Base-by-base conservation (phyloP, 805 yeast species). In the Yueomyces sp. region DNA sequence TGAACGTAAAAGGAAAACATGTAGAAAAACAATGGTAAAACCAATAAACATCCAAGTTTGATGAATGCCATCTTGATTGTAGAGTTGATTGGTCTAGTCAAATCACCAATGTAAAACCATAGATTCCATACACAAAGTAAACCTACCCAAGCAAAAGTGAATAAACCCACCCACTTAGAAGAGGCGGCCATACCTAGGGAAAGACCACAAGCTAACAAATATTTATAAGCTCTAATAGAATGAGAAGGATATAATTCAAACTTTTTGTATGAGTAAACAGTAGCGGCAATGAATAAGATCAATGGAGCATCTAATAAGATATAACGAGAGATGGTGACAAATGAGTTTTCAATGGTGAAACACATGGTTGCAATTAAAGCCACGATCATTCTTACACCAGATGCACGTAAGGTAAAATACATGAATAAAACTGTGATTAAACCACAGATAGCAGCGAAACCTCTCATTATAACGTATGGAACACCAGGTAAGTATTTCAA, bases 141-240 rank as follows among this genome's bases (percentile, higher is more conserved):
- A 45, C 90, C 92, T 48, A 77, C 73, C 90, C 90, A 84, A 6
- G 79, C 81, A 46, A 84, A 57, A 26, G 90, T 81, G 64, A 81
- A 81, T 36, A 81, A 62, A 49, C 90, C 92, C 40, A 80, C 88
- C 92, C 92, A 84, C 62, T 82, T 84, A 33, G 88, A 76, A 28
- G 82, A 73, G 27, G 78, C 63, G 3, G 90, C 81, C 45, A 81
- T 67, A 45, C 94, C 94, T 46, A 82, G 64, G 27, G 78, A 76
- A 44, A 78, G 56, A 51, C 83, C 82, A 41, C 85, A 71, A 29
- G 79, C 71, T 31, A 76, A 26, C 49, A 84, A 62, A 11, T 76
- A 66, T 55, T 70, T 76, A 57, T 62, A 78, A 77, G 88, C 81
- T 28, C 57, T 63, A 40, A 58, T 56, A 19, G 81, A 54, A 54